phyloP scores from a whole-genome alignment of 2,329 filamentous ascomycete species.

The Neofusicoccum ribis region DNA sequence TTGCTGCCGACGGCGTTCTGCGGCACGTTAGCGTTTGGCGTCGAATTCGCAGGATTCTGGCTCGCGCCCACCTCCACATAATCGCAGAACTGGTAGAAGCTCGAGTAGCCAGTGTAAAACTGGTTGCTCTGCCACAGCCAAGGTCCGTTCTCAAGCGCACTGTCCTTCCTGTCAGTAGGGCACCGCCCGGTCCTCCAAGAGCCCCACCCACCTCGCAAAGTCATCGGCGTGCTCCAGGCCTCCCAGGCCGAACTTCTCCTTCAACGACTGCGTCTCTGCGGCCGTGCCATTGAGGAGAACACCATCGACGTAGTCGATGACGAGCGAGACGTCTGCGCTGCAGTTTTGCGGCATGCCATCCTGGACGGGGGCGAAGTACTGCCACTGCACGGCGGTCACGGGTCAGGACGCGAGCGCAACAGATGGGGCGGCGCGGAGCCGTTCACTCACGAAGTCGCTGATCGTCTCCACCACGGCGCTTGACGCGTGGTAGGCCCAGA shows the following conservation, averaged over 20 bases:
- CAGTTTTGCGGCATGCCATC: conserved; percentile 61
- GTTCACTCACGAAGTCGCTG: conserved; percentile 38
- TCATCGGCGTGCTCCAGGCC: conserved; percentile 55
- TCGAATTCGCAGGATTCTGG: no score
- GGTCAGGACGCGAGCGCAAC: conserved; percentile 26
- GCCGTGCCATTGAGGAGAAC: conserved; percentile 31
- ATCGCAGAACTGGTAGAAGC: conserved; percentile 37
- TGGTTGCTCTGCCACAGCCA: conserved; percentile 59
- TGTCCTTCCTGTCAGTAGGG: conserved; percentile 20
- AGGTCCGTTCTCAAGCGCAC: conserved; percentile 56
- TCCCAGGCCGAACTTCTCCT: conserved; percentile 54
- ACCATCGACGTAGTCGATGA: conserved; percentile 52
- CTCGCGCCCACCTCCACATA: conserved; percentile 34
- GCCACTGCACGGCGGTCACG: conserved; percentile 41
- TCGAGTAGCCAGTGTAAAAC: conserved; percentile 51
- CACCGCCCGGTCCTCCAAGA: no score
- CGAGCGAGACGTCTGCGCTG: conserved; percentile 52
- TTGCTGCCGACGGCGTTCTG: conserved; percentile 29
- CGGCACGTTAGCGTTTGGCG: no score
- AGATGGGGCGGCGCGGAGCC: no score
- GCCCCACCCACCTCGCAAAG: conserved; percentile 43
- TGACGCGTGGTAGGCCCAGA: conserved; percentile 62
- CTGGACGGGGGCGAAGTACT: conserved; percentile 59
- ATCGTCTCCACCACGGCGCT: conserved; percentile 58
- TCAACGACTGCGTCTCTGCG: conserved; percentile 44